phyloP scores from a whole-genome alignment of 176 grass and related monocot species.

The Areca catechu region DNA sequence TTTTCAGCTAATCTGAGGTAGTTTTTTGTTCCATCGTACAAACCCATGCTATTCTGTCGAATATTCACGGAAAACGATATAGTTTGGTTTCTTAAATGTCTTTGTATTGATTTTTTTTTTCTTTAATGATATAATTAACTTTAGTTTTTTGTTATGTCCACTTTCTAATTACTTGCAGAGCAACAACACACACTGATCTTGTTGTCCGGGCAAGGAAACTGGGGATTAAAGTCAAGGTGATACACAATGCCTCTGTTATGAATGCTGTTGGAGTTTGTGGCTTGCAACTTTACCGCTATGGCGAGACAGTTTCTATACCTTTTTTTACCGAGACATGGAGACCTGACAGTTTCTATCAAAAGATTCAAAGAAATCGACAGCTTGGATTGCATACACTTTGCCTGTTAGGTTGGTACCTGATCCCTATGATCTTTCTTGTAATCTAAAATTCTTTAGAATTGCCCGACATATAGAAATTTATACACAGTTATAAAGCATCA shows the following conservation, averaged over 20 bases:
- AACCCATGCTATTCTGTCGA: too few relatives aligned
- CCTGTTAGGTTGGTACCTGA: slow-evolving; percentile 51
- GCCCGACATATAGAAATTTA: too few relatives aligned
- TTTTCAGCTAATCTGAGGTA: too few relatives aligned
- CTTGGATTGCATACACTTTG: slow-evolving; percentile 92
- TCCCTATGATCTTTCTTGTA: neutral
- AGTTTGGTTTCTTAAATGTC: too few relatives aligned
- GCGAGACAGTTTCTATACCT: slow-evolving; percentile 88
- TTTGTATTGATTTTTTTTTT: too few relatives aligned
- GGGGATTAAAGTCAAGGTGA: slow-evolving; percentile 68
- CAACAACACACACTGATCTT: slow-evolving; percentile 87
- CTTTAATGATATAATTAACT: too few relatives aligned
- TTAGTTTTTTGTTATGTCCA: too few relatives aligned
- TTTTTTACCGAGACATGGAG: slow-evolving; percentile 95
- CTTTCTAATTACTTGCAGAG: slow-evolving; percentile 32
- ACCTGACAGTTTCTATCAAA: slow-evolving; percentile 93
- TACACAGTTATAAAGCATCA: too few relatives aligned
- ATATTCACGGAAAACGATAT: too few relatives aligned
- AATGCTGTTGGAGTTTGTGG: slow-evolving; percentile 87
- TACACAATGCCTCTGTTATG: slow-evolving; percentile 93
- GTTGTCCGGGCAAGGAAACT: slow-evolving; percentile 80
- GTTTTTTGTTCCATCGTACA: too few relatives aligned
- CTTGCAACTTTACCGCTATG: slow-evolving; percentile 85
- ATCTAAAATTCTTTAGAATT: too few relatives aligned
- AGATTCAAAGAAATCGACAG: slow-evolving; percentile 66